Conservation (phyloP, 805 yeast species). For the Ogataea haglerorum region DNA sequence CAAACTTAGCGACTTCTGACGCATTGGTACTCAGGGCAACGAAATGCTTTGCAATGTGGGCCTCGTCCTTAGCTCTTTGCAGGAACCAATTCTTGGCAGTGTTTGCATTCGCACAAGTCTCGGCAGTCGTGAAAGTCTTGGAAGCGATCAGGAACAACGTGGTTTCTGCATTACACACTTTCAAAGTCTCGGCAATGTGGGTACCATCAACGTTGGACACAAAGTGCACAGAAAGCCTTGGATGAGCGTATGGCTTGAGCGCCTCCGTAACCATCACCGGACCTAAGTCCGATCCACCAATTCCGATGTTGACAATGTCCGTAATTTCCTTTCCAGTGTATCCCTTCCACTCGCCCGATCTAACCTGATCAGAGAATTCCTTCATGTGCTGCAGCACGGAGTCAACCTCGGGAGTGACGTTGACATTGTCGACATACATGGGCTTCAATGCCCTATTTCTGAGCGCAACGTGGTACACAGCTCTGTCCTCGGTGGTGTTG, state of each 20-base stretch:
- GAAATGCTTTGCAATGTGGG: constrained; percentile 92
- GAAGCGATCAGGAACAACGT: constrained; percentile 91
- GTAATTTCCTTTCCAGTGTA: constrained; percentile 93
- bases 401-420: constrained; percentile 90
- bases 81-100: constrained; percentile 95
- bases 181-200: constrained; percentile 87
- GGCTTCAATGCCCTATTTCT: constrained; percentile 86
- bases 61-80: constrained; percentile 48
- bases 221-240: constrained; percentile 76
- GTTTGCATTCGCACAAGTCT: constrained; percentile 94
- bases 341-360: constrained; percentile 96
- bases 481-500: constrained; percentile 94
- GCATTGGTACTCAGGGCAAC: constrained; percentile 96
- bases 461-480: constrained; percentile 94
- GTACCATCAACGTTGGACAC: constrained; percentile 99
- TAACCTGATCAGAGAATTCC: constrained; percentile 84
- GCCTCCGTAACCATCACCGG: constrained; percentile 99
- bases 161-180: constrained; percentile 78
- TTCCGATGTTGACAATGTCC: constrained; percentile 95
- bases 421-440: constrained; percentile 84
- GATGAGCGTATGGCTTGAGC: constrained; percentile 80
- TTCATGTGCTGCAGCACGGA: constrained; percentile 92
- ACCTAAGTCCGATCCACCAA: constrained; percentile 98
- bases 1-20: constrained; percentile 86
- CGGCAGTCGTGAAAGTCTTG: constrained; percentile 98